Base-by-base conservation (phyloP, 1,284 basidiomycete genomes). In the Apiotrichum akiyoshidainum region DNA sequence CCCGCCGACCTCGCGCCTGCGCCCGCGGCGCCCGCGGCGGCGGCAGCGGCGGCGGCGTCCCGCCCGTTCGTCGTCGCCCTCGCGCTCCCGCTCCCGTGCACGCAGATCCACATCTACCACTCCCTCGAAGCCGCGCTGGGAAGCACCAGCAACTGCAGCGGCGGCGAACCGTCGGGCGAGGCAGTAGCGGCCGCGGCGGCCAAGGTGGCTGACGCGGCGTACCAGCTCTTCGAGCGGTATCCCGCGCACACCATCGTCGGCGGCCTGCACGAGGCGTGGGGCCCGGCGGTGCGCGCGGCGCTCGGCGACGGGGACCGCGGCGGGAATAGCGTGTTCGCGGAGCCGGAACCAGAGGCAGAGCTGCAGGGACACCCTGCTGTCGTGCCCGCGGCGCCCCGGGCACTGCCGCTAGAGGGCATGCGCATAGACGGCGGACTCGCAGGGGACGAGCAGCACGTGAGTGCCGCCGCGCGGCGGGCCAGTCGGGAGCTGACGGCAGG, bases 81-180 rank as follows among this genome's bases (percentile, higher is more conserved):
- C 13, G 58, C 55, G 3, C 60, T 69, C 1, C 61, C 57, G 0
- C 21, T 45, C 12, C 60, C 67, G 0, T 47, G 55, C 17, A 37
- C 50, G 46, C 68, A 69, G 39, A 49, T 60, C 14, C 59, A 68
- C 12, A n/a, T 66, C 5, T 68, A 54, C 54, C 64, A 62, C 58
- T 60, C 64, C 5, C 21, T 58, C 21, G 64, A 69, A 14, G 40
- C 9, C 5, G 7, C 14, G 40, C 14, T 19, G 17, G 8, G 16
- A 10, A 4, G 16, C n/a, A 19, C 34, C 12, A 12, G 17, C 7
- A 4, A 40, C 10, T 3, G 26, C 4, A 10, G 17, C 16, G 41
- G n/a, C 41, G 41, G 17, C 16, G 9, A 2, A 4, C 41, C 40
- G 2, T 13, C 22, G 6, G 17, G 19, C 1, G 61, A 52, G 1